These are phyloP conservation scores for Sarocladium strictum DNA, from an alignment of 2,329 filamentous ascomycete genomes.

Conservation along the genomic window DNA sequence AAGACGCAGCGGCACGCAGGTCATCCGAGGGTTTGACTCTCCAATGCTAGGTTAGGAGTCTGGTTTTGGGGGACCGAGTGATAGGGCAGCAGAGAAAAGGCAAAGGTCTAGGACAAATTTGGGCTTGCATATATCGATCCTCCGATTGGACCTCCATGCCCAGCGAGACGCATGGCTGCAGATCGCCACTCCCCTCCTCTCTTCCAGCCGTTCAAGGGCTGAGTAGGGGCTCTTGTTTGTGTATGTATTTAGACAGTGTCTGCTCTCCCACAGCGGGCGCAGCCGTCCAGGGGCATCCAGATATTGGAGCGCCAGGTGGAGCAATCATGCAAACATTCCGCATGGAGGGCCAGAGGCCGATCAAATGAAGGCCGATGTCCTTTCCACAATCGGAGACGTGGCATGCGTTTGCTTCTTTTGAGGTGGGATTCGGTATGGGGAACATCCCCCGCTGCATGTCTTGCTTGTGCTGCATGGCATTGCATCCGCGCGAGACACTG, in stretches of 20 bases:
- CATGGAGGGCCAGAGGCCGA: too few relatives aligned
- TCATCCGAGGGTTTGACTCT: neutral
- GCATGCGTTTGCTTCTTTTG: too few relatives aligned
- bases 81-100: neutral
- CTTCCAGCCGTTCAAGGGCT: neutral
- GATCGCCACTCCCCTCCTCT: neutral
- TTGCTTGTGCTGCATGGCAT: slow-evolving; percentile 1
- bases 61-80: neutral
- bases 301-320: neutral
- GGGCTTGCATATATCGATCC: neutral
- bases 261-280: neutral
- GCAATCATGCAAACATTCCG: too few relatives aligned
- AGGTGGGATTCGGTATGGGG: neutral
- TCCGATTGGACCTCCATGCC: neutral
- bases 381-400: too few relatives aligned
- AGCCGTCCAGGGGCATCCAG: neutral
- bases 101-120: neutral
- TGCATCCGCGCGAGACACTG: slow-evolving; percentile 4
- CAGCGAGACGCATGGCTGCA: neutral
- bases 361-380: too few relatives aligned
- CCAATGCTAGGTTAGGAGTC: neutral
- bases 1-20: neutral
- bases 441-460: slow-evolving; percentile 8
- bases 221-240: neutral
- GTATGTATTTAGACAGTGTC: neutral